These are phyloP conservation scores for Andrographis paniculata DNA, from an alignment of 305 asterid species.

Conservation along the genomic window DNA sequence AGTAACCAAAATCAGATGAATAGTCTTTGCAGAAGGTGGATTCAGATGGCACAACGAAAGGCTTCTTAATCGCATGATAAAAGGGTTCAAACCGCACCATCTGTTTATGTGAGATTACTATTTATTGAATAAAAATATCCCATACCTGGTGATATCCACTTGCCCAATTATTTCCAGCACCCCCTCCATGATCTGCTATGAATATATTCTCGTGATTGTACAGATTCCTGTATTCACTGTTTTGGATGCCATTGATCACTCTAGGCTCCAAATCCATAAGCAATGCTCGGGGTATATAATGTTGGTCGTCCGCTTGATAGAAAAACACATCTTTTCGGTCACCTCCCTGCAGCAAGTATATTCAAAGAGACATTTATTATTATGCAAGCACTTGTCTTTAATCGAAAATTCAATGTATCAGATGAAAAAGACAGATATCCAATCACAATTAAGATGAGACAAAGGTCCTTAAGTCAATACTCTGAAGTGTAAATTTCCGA, in stretches of 20 bases:
- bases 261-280: conserved; percentile 99
- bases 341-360: conserved; percentile 62
- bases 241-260: conserved; percentile 92
- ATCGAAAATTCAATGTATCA: no score
- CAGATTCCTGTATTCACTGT: conserved; percentile 88
- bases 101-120: neutral
- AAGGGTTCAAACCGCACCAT: neutral
- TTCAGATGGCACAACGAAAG: no score
- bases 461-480: no score
- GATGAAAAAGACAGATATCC: no score
- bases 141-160: conserved; percentile 97
- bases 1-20: no score
- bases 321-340: conserved; percentile 96
- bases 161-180: conserved; percentile 99
- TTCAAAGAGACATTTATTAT: conserved; percentile 1
- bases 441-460: neutral
- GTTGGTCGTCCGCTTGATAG: conserved; percentile 99
- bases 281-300: conserved; percentile 91
- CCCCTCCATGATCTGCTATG: conserved; percentile 91
- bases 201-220: conserved; percentile 96
- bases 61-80: no score
- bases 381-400: neutral
- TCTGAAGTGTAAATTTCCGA: no score
- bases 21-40: no score
- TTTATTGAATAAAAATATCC: conserved; percentile 3